These are phyloP conservation scores for Paraconiothyrium sp. DNA, from an alignment of 2,329 filamentous ascomycete genomes.

Conservation along the genomic window DNA sequence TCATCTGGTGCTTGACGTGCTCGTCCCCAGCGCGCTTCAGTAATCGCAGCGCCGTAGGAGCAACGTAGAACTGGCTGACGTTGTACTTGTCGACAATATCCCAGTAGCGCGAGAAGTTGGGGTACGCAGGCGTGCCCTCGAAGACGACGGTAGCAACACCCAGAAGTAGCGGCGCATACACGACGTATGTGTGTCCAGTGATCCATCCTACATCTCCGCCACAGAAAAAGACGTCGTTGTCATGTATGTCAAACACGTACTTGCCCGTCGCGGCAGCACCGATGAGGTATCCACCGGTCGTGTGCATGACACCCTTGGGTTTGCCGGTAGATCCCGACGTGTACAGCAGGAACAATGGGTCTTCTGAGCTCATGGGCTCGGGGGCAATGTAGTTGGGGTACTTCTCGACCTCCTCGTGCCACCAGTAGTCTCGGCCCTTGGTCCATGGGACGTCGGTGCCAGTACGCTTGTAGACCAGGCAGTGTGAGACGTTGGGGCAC, in stretches of 20 bases:
- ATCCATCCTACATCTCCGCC: slow-evolving; percentile 99
- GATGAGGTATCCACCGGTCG: slow-evolving; percentile 92
- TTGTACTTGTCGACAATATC: slow-evolving; percentile 95
- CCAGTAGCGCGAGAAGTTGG: slow-evolving; percentile 98
- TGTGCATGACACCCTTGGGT: slow-evolving; percentile 99
- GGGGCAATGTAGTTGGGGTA: slow-evolving; percentile 93
- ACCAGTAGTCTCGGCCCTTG: slow-evolving; percentile 89
- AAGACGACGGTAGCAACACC: slow-evolving; percentile 96
- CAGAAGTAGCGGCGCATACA: slow-evolving; percentile 92
- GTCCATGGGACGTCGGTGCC: slow-evolving; percentile 94
- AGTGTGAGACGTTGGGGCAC: slow-evolving; percentile 86
- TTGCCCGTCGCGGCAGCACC: slow-evolving; percentile 94
- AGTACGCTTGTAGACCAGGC: slow-evolving; percentile 94
- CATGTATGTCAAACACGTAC: slow-evolving; percentile 98
- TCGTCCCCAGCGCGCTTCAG: slow-evolving; percentile 96
- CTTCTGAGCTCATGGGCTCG: slow-evolving; percentile 89
- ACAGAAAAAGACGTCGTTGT: slow-evolving; percentile 93
- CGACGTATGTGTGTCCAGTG: slow-evolving; percentile 97
- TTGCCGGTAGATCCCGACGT: slow-evolving; percentile 98
- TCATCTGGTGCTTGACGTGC: slow-evolving; percentile 89
- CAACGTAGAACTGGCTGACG: slow-evolving; percentile 98
- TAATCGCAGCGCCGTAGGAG: slow-evolving; percentile 89
- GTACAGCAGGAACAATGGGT: slow-evolving; percentile 96
- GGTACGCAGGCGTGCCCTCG: slow-evolving; percentile 96
- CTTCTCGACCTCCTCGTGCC: slow-evolving; percentile 98